Conservation (phyloP, 768 basidiomycete genomes). For the Rubroboletus satanas region DNA sequence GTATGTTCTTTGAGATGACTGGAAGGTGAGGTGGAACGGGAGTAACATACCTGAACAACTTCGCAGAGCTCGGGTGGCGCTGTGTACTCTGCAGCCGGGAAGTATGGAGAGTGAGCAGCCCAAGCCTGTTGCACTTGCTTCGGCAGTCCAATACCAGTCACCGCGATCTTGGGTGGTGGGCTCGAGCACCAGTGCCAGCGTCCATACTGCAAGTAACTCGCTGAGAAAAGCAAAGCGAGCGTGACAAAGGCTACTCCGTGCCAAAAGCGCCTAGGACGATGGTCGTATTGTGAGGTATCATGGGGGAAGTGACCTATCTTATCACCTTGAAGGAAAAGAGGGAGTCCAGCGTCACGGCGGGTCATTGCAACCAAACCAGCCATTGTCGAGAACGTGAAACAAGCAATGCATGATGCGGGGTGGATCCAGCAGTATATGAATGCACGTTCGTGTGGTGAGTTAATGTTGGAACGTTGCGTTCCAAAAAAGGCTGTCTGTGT, state of each 20-base stretch:
- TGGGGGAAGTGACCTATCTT: background rate
- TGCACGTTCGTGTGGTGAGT: slow-evolving; percentile 22
- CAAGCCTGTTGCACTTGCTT: slow-evolving; percentile 37
- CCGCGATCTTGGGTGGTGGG: background rate
- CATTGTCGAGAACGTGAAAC: slow-evolving; percentile 4
- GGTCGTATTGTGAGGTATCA: background rate
- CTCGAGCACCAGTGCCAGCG: slow-evolving; percentile 3
- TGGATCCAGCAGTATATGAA: slow-evolving; percentile 8
- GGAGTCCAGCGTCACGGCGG: background rate
- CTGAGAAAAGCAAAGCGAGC: slow-evolving; percentile 15
- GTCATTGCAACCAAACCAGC: background rate
- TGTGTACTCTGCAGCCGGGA: slow-evolving; percentile 43
- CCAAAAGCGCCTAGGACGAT: slow-evolving; percentile 2
- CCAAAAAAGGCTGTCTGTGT: slow-evolving; percentile 8
- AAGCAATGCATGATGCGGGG: background rate
- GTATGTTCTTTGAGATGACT: background rate
- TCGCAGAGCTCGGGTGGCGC: slow-evolving; percentile 47
- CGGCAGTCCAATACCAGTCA: slow-evolving; percentile 7
- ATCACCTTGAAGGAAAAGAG: slow-evolving; percentile 5
- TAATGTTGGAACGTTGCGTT: slow-evolving; percentile 6
- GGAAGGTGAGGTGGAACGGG: background rate
- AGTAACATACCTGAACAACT: slow-evolving; percentile 48
- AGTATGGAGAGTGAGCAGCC: slow-evolving; percentile 64
- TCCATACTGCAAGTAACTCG: slow-evolving; percentile 12
- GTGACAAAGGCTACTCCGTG: slow-evolving; percentile 4